Conservation (phyloP, 1,284 basidiomycete species). For the Schizopora paradoxa region DNA sequence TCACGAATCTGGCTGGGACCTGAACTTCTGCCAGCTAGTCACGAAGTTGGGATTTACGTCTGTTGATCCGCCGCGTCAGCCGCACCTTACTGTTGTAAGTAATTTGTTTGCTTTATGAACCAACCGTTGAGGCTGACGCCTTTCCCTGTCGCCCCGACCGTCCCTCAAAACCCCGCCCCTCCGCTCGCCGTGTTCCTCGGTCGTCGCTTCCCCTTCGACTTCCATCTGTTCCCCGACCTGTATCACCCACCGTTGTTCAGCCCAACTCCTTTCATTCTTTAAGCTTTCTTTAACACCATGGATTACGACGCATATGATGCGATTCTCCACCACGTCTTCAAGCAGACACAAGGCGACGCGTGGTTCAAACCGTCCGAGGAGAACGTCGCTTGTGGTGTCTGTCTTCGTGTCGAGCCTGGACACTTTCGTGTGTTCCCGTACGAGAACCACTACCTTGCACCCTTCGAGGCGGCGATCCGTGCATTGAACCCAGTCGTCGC, state of each 20-base stretch:
- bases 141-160: conserved; percentile 4
- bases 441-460: conserved; percentile 51
- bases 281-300: conserved; percentile 34
- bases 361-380: conserved; percentile 76
- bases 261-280: not conserved
- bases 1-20: too few relatives aligned
- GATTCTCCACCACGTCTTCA: conserved; percentile 61
- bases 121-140: not conserved
- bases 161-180: not conserved
- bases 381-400: conserved; percentile 64
- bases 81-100: too few relatives aligned
- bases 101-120: not conserved
- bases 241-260: not conserved
- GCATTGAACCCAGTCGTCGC: conserved; percentile 75
- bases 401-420: conserved; percentile 55
- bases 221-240: conserved; percentile 2
- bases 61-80: too few relatives aligned
- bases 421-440: conserved; percentile 68
- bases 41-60: too few relatives aligned
- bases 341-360: conserved; percentile 63
- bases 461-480: conserved; percentile 67
- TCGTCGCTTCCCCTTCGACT: conserved; percentile 1
- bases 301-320: conserved; percentile 73
- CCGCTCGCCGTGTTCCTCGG: not conserved
- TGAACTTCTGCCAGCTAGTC: too few relatives aligned